Evolutionary conservation across 2,329 filamentous ascomycete species (phyloP).

Genomic region (Hortaea sp.): DNA sequence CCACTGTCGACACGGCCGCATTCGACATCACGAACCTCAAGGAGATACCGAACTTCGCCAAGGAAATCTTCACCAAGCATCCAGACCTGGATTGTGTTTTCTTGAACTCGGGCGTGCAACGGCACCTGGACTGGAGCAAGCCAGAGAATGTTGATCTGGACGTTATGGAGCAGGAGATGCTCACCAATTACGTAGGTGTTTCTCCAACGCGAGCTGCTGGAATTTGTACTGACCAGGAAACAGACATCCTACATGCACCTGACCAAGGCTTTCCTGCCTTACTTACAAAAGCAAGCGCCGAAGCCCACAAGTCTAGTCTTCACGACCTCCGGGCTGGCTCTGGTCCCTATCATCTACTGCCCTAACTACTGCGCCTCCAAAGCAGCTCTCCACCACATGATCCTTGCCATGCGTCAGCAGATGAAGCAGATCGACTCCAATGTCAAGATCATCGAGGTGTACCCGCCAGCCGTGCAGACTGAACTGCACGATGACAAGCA

Average conservation of each 20-base stretch:
- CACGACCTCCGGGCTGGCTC: constrained; percentile 42
- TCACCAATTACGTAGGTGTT: constrained; percentile 38
- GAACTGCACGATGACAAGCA: constrained; percentile 47
- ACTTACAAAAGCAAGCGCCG: constrained; percentile 34
- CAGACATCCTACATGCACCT: constrained; percentile 34
- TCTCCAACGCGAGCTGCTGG: no score
- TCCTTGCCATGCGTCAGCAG: constrained; percentile 43
- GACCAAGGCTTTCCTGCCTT: constrained; percentile 41
- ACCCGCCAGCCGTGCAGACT: constrained; percentile 47
- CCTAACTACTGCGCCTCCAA: constrained; percentile 47
- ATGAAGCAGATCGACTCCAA: constrained; percentile 35
- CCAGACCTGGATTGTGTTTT: constrained; percentile 44
- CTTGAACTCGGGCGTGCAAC: constrained; percentile 45
- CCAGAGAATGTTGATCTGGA: constrained; percentile 38
- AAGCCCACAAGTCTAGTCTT: constrained; percentile 35
- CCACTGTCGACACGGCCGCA: constrained; percentile 32
- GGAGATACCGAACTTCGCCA: constrained; percentile 36
- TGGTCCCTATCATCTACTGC: constrained; percentile 39
- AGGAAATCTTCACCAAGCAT: constrained; percentile 33
- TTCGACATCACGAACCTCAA: constrained; percentile 44
- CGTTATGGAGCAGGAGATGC: constrained; percentile 35
- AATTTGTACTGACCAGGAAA: no score
- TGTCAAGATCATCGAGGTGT: constrained; percentile 46
- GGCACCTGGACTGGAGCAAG: constrained; percentile 39
- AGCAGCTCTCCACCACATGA: constrained; percentile 45